Percentiles rank a stretch among this genome's conserved stretches.
These are phyloP conservation scores for Phytophthora tubulina DNA, from an alignment of 352 stramenopile genomes.

Conservation along the genomic window DNA sequence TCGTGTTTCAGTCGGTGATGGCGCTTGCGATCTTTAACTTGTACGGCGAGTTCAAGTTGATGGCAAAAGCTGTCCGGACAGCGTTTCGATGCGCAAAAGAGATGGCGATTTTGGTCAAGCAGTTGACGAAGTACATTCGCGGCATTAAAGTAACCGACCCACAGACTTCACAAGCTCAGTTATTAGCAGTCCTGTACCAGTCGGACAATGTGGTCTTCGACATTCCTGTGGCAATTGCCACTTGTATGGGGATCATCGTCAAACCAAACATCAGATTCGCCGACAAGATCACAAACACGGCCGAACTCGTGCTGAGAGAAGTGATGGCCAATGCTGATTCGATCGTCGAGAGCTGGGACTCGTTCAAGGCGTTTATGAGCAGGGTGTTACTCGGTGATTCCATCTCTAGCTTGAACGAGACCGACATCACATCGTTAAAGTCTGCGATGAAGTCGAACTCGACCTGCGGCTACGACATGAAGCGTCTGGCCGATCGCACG, in stretches of 20 bases:
- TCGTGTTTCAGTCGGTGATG: constrained; percentile 39
- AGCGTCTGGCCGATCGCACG: constrained; percentile 28
- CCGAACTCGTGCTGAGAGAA: constrained; percentile 36
- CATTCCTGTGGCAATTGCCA: constrained; percentile 46
- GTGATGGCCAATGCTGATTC: constrained; percentile 32
- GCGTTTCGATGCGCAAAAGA: constrained; percentile 38
- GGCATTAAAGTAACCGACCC: constrained; percentile 32
- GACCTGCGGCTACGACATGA: constrained; percentile 33
- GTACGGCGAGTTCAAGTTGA: constrained; percentile 37
- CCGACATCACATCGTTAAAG: constrained; percentile 23
- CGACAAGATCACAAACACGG: constrained; percentile 37
- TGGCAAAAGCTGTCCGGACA: constrained; percentile 10
- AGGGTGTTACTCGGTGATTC: constrained; percentile 19
- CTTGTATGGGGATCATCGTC: constrained; percentile 37
- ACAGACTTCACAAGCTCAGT: constrained; percentile 34
- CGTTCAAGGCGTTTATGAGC: constrained; percentile 22
- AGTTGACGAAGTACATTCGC: constrained; percentile 35
- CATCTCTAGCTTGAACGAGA: constrained; percentile 16
- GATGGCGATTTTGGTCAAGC: constrained; percentile 34
- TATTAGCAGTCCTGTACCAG: constrained; percentile 44
- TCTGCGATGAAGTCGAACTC: constrained; percentile 21
- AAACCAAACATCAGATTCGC: constrained; percentile 7
- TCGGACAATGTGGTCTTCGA: constrained; percentile 47
- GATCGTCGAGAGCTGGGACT: constrained; percentile 27
- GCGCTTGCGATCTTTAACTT: constrained; percentile 38